phyloP scores from a whole-genome alignment of 345 rosid species.

The Lepidium aucheri region DNA sequence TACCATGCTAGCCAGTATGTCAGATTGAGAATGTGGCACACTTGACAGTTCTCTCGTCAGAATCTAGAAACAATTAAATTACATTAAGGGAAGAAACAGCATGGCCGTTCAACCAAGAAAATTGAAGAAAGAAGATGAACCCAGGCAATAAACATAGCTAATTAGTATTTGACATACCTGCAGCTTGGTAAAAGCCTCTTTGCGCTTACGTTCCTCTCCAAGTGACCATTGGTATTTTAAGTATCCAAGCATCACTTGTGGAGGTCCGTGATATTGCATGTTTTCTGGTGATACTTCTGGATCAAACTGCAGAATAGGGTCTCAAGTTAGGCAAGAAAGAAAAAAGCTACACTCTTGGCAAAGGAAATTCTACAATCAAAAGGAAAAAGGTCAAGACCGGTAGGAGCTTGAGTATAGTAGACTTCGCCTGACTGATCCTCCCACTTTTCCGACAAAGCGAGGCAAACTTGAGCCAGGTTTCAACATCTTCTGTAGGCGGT shows the following conservation, averaged over 20 bases:
- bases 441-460: conserved; percentile 85
- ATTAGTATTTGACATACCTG: conserved; percentile 43
- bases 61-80: conserved; percentile 34
- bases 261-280: conserved; percentile 75
- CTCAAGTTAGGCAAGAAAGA: conserved; percentile 7
- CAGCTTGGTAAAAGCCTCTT: conserved; percentile 80
- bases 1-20: conserved; percentile 35
- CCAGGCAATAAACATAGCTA: conserved; percentile 5
- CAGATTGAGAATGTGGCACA: conserved; percentile 46
- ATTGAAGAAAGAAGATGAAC: background rate
- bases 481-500: conserved; percentile 90
- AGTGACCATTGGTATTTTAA: conserved; percentile 95
- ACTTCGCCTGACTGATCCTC: conserved; percentile 92
- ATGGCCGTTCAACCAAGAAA: conserved; percentile 11
- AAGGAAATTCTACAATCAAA: background rate
- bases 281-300: conserved; percentile 74
- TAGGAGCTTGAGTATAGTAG: conserved; percentile 82
- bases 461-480: conserved; percentile 94
- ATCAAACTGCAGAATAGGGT: conserved; percentile 56
- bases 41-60: conserved; percentile 69
- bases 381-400: conserved; percentile 44
- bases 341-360: conserved; percentile 3
- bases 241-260: conserved; percentile 95
- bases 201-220: conserved; percentile 91
- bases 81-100: conserved; percentile 12